Percentiles rank a stretch among this genome's conserved stretches.
Conservation (phyloP, 169 alveolate genomes). For the Plasmodium falciparum region DNA sequence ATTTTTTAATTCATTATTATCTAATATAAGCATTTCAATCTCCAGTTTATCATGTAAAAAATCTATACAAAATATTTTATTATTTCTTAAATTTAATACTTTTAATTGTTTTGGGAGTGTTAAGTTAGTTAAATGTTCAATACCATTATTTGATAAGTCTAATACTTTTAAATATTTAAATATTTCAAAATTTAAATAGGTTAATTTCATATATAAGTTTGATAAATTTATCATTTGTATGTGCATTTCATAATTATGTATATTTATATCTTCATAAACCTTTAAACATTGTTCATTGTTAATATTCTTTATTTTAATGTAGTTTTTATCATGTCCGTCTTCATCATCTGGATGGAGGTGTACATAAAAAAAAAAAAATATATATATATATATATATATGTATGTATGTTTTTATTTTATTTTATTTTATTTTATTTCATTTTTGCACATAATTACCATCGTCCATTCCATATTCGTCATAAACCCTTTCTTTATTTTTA, state of each 20-base stretch:
- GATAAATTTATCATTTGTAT: constrained; percentile 28
- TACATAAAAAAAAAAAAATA: no score
- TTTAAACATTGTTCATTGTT: background rate
- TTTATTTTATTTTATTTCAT: no score
- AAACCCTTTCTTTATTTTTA: background rate
- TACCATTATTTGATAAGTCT: constrained; percentile 47
- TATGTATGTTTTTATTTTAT: background rate
- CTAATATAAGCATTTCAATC: constrained; percentile 31
- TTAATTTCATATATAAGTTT: constrained; percentile 2
- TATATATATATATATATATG: background rate
- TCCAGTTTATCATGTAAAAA: constrained; percentile 16
- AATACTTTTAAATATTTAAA: constrained; percentile 19
- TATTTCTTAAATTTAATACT: constrained; percentile 39
- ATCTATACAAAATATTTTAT: constrained; percentile 15
- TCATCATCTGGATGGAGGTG: background rate
- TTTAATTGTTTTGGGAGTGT: constrained; percentile 30
- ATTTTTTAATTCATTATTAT: constrained; percentile 21
- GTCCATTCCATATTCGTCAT: constrained; percentile 2
- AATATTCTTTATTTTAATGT: background rate
- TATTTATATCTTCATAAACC: constrained; percentile 16
- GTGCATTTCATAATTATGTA: background rate
- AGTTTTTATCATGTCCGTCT: background rate
- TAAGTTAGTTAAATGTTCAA: constrained; percentile 20
- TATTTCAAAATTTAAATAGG: constrained; percentile 3
- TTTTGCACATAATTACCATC: background rate